These are phyloP conservation scores for Alnus glutinosa DNA, from an alignment of 306 rosid species.

Conservation along the genomic window DNA sequence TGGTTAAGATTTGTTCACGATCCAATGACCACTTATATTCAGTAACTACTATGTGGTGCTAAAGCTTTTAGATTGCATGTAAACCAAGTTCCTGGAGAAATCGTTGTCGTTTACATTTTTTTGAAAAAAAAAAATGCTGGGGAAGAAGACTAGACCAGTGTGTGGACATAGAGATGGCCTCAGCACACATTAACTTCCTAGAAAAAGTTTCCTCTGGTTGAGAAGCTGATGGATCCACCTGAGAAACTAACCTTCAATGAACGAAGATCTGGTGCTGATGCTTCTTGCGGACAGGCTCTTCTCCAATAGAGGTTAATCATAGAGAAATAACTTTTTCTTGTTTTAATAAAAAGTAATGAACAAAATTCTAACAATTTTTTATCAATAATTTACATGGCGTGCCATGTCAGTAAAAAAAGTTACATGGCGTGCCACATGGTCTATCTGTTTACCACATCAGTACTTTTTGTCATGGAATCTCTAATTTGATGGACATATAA, in stretches of 20 bases:
- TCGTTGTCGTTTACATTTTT: not conserved
- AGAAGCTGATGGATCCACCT: not conserved
- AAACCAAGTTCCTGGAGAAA: not conserved
- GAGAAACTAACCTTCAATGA: not conserved
- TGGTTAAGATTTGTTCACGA: no score
- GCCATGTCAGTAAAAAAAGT: no score
- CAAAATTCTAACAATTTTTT: no score
- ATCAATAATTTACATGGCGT: no score
- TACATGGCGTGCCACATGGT: not conserved
- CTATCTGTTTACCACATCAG: not conserved
- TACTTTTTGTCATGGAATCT: not conserved
- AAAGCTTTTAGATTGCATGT: not conserved
- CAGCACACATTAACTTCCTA: not conserved
- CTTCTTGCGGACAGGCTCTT: not conserved
- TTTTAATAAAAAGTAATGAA: no score
- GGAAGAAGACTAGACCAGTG: no score
- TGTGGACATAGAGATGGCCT: not conserved
- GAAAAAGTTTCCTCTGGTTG: not conserved
- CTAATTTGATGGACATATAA: not conserved
- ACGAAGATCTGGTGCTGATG: not conserved
- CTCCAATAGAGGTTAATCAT: no score
- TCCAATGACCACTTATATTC: no score
- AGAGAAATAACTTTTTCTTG: not conserved
- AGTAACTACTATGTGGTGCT: not conserved
- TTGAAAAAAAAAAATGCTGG: no score